phyloP scores from a whole-genome alignment of 2,329 filamentous ascomycete species.

The Aspergillus sp. region DNA sequence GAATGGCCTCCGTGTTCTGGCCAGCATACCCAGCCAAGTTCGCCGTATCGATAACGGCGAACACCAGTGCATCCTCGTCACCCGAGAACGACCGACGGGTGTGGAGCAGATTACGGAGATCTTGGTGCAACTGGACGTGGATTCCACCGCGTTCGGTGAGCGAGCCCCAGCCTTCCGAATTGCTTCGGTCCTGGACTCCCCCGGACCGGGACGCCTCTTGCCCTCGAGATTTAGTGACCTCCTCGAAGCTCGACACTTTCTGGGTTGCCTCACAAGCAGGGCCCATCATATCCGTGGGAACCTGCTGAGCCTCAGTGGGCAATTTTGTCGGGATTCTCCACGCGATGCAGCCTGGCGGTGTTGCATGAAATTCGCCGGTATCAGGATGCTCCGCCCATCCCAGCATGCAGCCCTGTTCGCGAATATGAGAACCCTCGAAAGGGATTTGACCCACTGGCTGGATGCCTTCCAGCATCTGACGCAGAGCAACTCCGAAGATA shows the following conservation, averaged over 20 bases:
- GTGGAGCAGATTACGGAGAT: neutral
- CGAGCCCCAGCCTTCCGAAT: neutral
- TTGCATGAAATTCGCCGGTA: neutral
- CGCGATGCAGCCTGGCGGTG: neutral
- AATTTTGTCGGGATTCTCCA: neutral
- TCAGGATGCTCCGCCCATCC: neutral
- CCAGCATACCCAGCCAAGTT: neutral
- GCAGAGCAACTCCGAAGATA: neutral
- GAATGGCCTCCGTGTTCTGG: conserved; percentile 4
- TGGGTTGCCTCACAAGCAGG: neutral
- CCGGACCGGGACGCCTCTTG: neutral
- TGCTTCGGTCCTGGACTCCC: neutral
- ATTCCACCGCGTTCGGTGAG: conserved; percentile 3
- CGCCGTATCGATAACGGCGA: neutral
- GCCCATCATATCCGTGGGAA: neutral
- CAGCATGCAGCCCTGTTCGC: neutral
- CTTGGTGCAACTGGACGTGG: conserved; percentile 2
- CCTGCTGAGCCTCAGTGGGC: neutral
- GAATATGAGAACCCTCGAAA: neutral
- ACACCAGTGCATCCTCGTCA: neutral
- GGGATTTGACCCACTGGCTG: neutral
- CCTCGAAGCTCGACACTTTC: neutral
- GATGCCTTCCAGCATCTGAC: neutral
- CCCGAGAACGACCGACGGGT: neutral
- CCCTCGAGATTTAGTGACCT: neutral